Evolutionary conservation across 106 monocot species (phyloP).

Genomic region (Dendrobium officinale): DNA sequence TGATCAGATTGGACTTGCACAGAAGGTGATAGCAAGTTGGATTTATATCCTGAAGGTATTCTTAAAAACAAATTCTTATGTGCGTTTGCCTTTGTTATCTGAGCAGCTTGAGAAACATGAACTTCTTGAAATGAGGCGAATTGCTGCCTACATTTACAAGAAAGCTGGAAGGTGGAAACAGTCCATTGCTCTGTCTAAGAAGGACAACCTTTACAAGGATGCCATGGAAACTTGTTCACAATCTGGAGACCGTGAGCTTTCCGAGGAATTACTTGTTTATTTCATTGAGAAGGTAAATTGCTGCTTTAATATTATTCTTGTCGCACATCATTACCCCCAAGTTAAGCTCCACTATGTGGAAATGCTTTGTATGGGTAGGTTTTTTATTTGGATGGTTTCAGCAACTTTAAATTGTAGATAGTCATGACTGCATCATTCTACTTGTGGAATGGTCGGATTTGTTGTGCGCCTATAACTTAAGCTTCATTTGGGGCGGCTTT

Average conservation of each 20-base stretch:
- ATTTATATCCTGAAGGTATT: not conserved
- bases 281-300: conserved; percentile 87
- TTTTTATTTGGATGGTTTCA: too few relatives aligned
- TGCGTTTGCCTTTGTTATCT: not conserved
- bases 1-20: conserved; percentile 96
- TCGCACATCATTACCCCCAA: too few relatives aligned
- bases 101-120: conserved; percentile 87
- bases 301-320: not conserved
- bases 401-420: too few relatives aligned
- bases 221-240: conserved; percentile 97
- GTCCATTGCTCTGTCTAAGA: conserved; percentile 95
- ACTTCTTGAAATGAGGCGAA: conserved; percentile 95
- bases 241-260: conserved; percentile 88
- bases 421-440: too few relatives aligned
- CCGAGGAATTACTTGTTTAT: conserved; percentile 93
- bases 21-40: conserved; percentile 50
- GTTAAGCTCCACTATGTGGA: too few relatives aligned
- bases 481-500: too few relatives aligned
- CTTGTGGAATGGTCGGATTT: too few relatives aligned
- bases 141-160: conserved; percentile 98
- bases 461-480: too few relatives aligned
- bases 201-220: conserved; percentile 94
- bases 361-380: too few relatives aligned
- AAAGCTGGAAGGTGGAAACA: conserved; percentile 99
- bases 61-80: not conserved